Percentiles rank a stretch among this genome's conserved stretches.
These are phyloP conservation scores for Coniosporium apollinis DNA, from an alignment of 495 filamentous ascomycete genomes.

Conservation along the genomic window DNA sequence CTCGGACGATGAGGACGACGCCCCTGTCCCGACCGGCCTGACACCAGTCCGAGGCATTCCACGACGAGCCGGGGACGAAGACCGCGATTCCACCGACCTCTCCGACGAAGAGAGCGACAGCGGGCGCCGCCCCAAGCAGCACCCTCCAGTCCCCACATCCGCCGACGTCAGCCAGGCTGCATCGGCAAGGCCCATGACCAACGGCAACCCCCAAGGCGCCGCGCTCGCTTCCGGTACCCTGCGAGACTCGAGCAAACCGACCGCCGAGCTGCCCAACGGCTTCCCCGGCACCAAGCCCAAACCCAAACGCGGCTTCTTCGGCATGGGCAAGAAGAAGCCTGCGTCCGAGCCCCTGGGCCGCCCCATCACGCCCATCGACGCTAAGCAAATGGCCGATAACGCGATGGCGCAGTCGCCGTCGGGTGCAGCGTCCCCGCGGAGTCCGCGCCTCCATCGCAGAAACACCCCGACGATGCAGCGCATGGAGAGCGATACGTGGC, in stretches of 20 bases:
- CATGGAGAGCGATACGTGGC: slow-evolving; percentile 12
- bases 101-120: slow-evolving; percentile 35
- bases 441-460: slow-evolving; percentile 14
- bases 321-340: slow-evolving; percentile 20
- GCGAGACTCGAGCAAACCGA: slow-evolving; percentile 8
- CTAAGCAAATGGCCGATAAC: slow-evolving; percentile 6
- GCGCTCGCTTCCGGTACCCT: slow-evolving; percentile 7
- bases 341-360: background rate
- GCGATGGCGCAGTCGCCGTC: background rate
- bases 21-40: slow-evolving; percentile 20
- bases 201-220: slow-evolving; percentile 13
- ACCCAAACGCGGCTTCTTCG: slow-evolving; percentile 17
- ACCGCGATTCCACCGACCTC: slow-evolving; percentile 48
- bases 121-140: slow-evolving; percentile 5
- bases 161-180: slow-evolving; percentile 5
- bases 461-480: slow-evolving; percentile 5
- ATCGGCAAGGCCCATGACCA: slow-evolving; percentile 7
- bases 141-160: background rate
- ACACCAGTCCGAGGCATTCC: slow-evolving; percentile 52
- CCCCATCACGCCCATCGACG: background rate
- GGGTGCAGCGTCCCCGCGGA: slow-evolving; percentile 1
- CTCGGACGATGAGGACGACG: slow-evolving; percentile 57
- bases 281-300: slow-evolving; percentile 9
- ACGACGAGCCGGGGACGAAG: slow-evolving; percentile 35
- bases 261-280: slow-evolving; percentile 7